These are phyloP conservation scores for Cyberlindnera suaveolens DNA, from an alignment of 805 yeast species.

Conservation along the genomic window DNA sequence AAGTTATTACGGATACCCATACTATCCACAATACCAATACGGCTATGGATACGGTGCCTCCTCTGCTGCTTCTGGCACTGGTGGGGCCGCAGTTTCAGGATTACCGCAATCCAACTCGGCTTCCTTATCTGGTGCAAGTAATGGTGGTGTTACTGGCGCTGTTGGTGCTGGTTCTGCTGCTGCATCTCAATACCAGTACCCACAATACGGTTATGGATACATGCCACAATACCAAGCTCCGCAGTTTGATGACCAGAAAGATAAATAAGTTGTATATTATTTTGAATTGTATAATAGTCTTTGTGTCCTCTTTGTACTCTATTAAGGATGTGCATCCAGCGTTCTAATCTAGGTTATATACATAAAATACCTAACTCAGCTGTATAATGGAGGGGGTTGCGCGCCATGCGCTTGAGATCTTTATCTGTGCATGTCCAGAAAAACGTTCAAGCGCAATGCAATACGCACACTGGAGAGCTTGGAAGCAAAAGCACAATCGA, in stretches of 20 bases:
- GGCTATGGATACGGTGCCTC: conserved; percentile 5
- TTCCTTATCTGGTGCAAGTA: background rate
- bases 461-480: too few species aligned
- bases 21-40: conserved; percentile 14
- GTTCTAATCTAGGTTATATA: too few species aligned
- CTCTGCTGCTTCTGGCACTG: conserved; percentile 1
- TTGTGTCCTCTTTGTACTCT: background rate
- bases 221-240: conserved; percentile 20
- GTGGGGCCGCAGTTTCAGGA: background rate
- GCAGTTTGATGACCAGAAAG: conserved; percentile 22
- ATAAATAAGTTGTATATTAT: conserved; percentile 7
- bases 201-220: conserved; percentile 21
- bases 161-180: conserved; percentile 1
- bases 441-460: background rate
- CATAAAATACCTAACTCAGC: too few species aligned
- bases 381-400: too few species aligned
- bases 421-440: too few species aligned
- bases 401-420: too few species aligned
- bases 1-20: conserved; percentile 13
- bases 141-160: background rate
- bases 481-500: too few species aligned
- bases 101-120: background rate
- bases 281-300: background rate
- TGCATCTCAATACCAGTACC: conserved; percentile 16
- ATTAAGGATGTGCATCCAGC: too few species aligned